Evolutionary conservation across 2,329 filamentous ascomycete species (phyloP), one percentile per base, ranked within the genome.

Genomic region (Colletotrichum lupini): DNA sequence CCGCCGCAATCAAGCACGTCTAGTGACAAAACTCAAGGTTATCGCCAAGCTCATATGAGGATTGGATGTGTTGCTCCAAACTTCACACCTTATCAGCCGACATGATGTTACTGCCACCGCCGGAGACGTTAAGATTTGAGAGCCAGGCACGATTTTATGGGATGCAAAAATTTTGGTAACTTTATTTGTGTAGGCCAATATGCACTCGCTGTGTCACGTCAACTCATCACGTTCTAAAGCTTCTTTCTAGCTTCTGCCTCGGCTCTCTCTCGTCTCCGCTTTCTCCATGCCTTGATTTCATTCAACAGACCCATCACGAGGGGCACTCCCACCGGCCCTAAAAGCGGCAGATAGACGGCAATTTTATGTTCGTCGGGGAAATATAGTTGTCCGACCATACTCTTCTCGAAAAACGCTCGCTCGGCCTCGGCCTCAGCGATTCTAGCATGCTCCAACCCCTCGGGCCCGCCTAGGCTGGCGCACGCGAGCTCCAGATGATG

Each of bases 281-380:
- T 85, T 74, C 85, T 81, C 85, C 89, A 90, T 58, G 87, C 89
- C 83, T 91, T 94, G 22, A 97, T 60, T 85, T 98, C 95, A 78
- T 95, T 97, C 57, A 98, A 77, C 32, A 94, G 85, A 4, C 93
- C 93, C 89, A 98, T 94, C 7, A 98, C 81, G 62, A 99, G 84
- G 49, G 97, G 97, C 14, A 98, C 96, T 5, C 94, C 95, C 53
- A 98, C 92, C 0, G 97, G 97, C 0, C 97, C 97, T 53, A 99
- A 84, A 12, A 99, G 85, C 1, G 97, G 97, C 77, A 99, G 84
- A 81, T 99, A 99, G 1, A 99, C 97, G 0, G 97, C 97, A 28
- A 99, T 91, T 83, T 98, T 99, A 82, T 99, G 97, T 84, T 99
- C 97, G 79, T 99, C 97, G 0, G 97, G 97, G 82, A 99, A 99